Base-by-base conservation (phyloP, 1,139 yeast species). In the Candida sp. region DNA sequence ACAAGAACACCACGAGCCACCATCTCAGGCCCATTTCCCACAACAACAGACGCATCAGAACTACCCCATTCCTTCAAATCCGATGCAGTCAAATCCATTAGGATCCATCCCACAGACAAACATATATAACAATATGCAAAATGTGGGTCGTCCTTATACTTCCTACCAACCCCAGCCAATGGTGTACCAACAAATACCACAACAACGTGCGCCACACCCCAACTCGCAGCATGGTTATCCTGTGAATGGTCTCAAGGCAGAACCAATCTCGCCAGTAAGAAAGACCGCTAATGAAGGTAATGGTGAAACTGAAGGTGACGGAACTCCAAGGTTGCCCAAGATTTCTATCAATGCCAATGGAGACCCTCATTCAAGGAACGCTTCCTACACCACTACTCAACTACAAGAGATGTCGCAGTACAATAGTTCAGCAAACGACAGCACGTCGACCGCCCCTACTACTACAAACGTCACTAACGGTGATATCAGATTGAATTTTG, bases 271-370 rank as follows among this genome's bases (percentile, higher is more conserved):
- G 3, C 79, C 79, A 6, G 58, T 70, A 37, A 66, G 73, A 51
- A 72, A 68, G 47, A 12, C 57, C 54, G 32, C 46, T 3, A 34
- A 9, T 43, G 26, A 17, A 23, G 27, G 30, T 12, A 25, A 26
- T 11, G 31, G 31, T 11, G 42, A 38, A 38, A 26, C 31, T 6
- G 17, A 26, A 38, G 72, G 67, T 7, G 52, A 61, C 30, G 61
- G 61, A 40, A 71, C 77, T 9, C 76, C 78, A 3, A 73, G 69
- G 53, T 62, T 73, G 45, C 76, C 78, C 26, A 74, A 73, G 55
- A 63, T 63, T 17, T 38, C 42, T 9, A n/a, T 26, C 6, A 59
- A 42, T 11, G 38, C n/a, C 9, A 42, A 22, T 25, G 37, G 37
- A 23, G n/a, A 32, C 25, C 9, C 17, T 7, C 56, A 48, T 47